A percentile compares a stretch with the other conserved stretches of the same genome.
These are phyloP conservation scores for Acer negundo DNA, from an alignment of 345 rosid genomes.

Conservation along the genomic window DNA sequence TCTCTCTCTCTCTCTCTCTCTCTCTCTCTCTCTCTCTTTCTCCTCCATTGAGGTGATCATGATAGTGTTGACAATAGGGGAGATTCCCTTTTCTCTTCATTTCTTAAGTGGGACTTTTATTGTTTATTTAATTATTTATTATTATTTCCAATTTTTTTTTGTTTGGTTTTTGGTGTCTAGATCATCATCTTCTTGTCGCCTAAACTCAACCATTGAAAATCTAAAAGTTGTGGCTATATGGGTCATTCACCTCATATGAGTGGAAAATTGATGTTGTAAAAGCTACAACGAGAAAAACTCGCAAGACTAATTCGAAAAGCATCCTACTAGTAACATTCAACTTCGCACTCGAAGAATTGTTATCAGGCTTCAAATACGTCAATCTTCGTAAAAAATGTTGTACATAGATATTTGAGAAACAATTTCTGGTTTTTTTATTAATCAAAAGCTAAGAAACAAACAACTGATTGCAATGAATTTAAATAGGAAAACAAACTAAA, in stretches of 20 bases:
- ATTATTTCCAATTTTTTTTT: not conserved
- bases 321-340: too few species aligned
- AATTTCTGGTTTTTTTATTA: too few species aligned
- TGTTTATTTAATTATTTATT: not conserved
- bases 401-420: too few species aligned
- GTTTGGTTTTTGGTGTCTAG: not conserved
- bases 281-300: too few species aligned
- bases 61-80: slow-evolving; percentile 10
- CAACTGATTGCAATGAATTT: too few species aligned
- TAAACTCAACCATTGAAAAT: not conserved
- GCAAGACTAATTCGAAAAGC: too few species aligned
- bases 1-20: too few species aligned
- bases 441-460: too few species aligned
- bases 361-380: too few species aligned
- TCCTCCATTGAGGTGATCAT: slow-evolving; percentile 26
- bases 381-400: too few species aligned
- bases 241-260: not conserved
- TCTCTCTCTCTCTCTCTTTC: slow-evolving; percentile 10
- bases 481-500: too few species aligned
- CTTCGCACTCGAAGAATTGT: too few species aligned
- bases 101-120: not conserved
- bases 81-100: slow-evolving; percentile 2
- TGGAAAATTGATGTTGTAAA: not conserved
- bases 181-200: not conserved
- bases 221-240: not conserved